Evolutionary conservation across 129 eudicot species (phyloP).

Genomic region (Calendula officinalis): DNA sequence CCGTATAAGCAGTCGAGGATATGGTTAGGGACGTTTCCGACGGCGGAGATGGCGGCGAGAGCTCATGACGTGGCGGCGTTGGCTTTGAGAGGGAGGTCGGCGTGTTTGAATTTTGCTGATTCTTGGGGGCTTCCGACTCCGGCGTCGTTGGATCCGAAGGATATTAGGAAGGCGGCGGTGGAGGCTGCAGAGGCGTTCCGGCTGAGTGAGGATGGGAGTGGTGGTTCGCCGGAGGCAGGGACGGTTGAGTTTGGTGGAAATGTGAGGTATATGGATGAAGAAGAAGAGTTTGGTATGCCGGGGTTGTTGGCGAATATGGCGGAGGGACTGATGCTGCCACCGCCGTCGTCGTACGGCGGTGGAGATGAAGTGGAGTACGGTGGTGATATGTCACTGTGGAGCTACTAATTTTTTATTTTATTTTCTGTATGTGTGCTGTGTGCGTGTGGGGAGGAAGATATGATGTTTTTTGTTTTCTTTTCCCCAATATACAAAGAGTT

Average conservation of each 20-base stretch:
- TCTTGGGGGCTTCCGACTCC: constrained; percentile 77
- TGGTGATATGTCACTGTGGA: constrained; percentile 62
- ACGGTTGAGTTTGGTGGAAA: constrained; percentile 1
- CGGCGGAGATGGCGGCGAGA: constrained; percentile 88
- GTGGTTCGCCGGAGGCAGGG: constrained; percentile 9
- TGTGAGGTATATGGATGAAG: constrained; percentile 53
- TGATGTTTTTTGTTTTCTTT: neutral
- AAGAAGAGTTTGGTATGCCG: constrained; percentile 68
- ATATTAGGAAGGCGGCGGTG: constrained; percentile 76
- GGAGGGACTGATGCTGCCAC: constrained; percentile 72
- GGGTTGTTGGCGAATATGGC: constrained; percentile 63
- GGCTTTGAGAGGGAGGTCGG: constrained; percentile 64
- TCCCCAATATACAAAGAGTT: too few relatives aligned
- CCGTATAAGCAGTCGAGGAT: constrained; percentile 78
- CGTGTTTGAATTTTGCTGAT: constrained; percentile 81
- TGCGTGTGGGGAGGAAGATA: constrained; percentile 17
- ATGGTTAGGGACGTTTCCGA: constrained; percentile 81
- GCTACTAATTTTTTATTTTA: constrained; percentile 21
- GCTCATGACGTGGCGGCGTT: constrained; percentile 92
- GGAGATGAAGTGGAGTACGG: constrained; percentile 45
- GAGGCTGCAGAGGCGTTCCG: constrained; percentile 75
- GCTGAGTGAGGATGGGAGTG: constrained; percentile 13
- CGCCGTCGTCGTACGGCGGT: constrained; percentile 36
- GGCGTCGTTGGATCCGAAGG: constrained; percentile 50
- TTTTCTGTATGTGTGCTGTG: neutral